Conservation (phyloP, 179 eudicot genomes). For the Patellifolia procumbens region DNA sequence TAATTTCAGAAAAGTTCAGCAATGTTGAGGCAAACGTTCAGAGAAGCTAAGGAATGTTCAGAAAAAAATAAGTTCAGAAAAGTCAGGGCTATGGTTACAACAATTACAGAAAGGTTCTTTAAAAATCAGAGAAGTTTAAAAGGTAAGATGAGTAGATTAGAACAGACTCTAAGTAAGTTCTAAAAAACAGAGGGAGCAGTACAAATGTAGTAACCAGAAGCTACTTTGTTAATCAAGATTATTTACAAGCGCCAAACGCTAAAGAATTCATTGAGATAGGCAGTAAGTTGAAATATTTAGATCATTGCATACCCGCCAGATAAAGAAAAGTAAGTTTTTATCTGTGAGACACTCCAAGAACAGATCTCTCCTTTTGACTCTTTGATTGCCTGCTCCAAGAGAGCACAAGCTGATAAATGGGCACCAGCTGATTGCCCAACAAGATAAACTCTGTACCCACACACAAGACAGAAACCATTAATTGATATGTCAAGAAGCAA, state of each 20-base stretch:
- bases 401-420: conserved; percentile 89
- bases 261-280: background rate
- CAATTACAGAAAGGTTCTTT: too few species aligned
- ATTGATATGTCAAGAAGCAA: background rate
- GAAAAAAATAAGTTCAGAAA: too few species aligned
- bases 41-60: too few species aligned
- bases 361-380: conserved; percentile 67
- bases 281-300: background rate
- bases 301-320: conserved; percentile 85
- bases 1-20: too few species aligned
- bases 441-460: conserved; percentile 63
- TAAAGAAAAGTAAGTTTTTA: conserved; percentile 89
- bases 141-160: too few species aligned
- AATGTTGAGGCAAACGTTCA: too few species aligned
- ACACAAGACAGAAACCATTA: conserved; percentile 8
- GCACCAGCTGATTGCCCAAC: conserved; percentile 99
- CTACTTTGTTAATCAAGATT: background rate
- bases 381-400: conserved; percentile 69
- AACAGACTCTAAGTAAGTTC: too few species aligned
- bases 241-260: background rate
- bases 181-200: too few species aligned
- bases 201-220: background rate
- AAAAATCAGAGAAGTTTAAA: too few species aligned
- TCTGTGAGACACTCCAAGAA: conserved; percentile 85
- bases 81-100: too few species aligned